Conservation (phyloP, 805 yeast species). For the Priceomyces medius region DNA sequence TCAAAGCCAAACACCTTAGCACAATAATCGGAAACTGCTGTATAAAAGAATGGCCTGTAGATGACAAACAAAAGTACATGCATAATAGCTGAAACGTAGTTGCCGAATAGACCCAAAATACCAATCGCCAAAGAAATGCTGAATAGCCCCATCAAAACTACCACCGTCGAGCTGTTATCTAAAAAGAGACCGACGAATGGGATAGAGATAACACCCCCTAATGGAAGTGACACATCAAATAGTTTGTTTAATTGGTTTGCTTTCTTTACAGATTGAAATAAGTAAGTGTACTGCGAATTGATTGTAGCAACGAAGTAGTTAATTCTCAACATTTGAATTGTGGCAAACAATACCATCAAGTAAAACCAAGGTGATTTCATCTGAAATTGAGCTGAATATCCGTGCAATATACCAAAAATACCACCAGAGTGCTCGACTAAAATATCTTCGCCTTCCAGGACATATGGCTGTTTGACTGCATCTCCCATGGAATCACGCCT, state of each 20-base stretch:
- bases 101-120: constrained; percentile 45
- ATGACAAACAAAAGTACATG: constrained; percentile 50
- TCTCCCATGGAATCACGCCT: constrained; percentile 58
- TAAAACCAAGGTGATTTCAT: constrained; percentile 53
- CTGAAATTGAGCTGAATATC: constrained; percentile 48
- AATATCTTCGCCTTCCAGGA: constrained; percentile 41
- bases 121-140: constrained; percentile 47
- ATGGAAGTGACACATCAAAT: constrained; percentile 54
- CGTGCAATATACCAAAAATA: constrained; percentile 55
- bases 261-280: constrained; percentile 36
- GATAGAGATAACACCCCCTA: constrained; percentile 55
- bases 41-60: constrained; percentile 58
- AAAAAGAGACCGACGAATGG: constrained; percentile 54
- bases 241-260: constrained; percentile 45
- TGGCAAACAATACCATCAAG: constrained; percentile 49
- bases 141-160: constrained; percentile 41
- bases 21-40: constrained; percentile 56
- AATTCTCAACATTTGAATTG: constrained; percentile 55
- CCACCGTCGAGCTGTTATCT: constrained; percentile 48
- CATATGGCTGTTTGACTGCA: constrained; percentile 51
- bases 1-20: constrained; percentile 65
- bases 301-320: constrained; percentile 61
- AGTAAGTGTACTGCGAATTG: constrained; percentile 51
- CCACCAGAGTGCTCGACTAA: constrained; percentile 41
- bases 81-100: constrained; percentile 40